Evolutionary conservation across 2,329 filamentous ascomycete genomes (phyloP), one percentile per base, ranked within the genome.

Genomic region (Microsporum audouinii): DNA sequence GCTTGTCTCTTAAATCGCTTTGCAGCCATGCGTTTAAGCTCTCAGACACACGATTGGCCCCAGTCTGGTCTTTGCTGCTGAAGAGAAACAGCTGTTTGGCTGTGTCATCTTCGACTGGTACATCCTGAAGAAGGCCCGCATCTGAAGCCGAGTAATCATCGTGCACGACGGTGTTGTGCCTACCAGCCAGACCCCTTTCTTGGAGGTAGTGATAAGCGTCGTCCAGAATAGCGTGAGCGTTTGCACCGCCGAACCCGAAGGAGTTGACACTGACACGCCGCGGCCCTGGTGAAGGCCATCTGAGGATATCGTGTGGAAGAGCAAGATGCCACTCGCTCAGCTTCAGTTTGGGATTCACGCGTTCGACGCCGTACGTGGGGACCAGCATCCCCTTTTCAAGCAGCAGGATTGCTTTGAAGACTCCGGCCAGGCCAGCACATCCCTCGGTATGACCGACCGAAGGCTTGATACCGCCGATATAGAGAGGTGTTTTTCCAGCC

Each of bases 181-280:
- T 36, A 36, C 63, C 62, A 1, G 33, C 27, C 6, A 63, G 34
- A 10, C 55, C 62, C n/a, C 14, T 41, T 5, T 41, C 60, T 33
- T 60, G 39, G 5, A 65, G 27, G 53, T 56, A 62, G 14, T 38
- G 58, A 43, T 51, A 60, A 27, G 63, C 62, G 43, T 65, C 63
- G 27, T 68, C 71, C 53, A 68, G 59, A 66, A 65, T 66, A 56
- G 41, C 65, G 65, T 64, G 68, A 57, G 58, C 69, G 61, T 69
- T 72, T 60, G 64, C 63, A 14, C 68, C 68, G 33, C 67, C 68
- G 56, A 71, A 71, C 0, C 72, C 72, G 58, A 74, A 73, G 0
- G 63, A 68, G 58, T 71, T 74, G 27, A 74, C 64, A 39, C 69
- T 71, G 6, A 70, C 65, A 43, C 71, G 64, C 31, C 69, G 65